These are phyloP conservation scores for Epichloe sylvatica DNA, from an alignment of 2,329 filamentous ascomycete genomes.

Conservation along the genomic window DNA sequence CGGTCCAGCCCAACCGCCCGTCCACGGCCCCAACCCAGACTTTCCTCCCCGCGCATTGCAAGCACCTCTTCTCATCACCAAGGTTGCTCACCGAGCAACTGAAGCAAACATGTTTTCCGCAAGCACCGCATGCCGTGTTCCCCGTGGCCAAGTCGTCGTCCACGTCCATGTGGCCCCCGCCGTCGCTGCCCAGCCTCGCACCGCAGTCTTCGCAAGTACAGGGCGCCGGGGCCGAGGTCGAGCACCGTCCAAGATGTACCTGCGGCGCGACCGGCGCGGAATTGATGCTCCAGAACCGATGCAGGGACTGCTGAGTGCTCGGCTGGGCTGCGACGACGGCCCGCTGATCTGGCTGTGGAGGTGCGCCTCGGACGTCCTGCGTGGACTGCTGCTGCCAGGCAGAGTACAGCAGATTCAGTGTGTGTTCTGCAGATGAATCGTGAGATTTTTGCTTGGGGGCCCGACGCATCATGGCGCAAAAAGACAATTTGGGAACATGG, in stretches of 20 bases:
- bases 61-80: conserved; percentile 37
- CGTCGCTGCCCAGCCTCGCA: conserved; percentile 11
- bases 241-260: not conserved
- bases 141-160: conserved; percentile 15
- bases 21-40: conserved; percentile 6
- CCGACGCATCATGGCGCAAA: not conserved
- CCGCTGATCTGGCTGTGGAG: conserved; percentile 2
- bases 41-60: conserved; percentile 34
- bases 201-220: conserved; percentile 43
- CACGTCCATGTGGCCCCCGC: conserved; percentile 25
- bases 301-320: conserved; percentile 36
- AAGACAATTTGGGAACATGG: not conserved
- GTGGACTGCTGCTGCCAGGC: conserved; percentile 28
- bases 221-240: conserved; percentile 9
- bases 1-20: conserved; percentile 8
- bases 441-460: not conserved
- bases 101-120: conserved; percentile 43
- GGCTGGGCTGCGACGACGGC: conserved; percentile 6
- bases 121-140: conserved; percentile 31
- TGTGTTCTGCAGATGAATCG: conserved; percentile 31
- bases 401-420: conserved; percentile 43
- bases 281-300: conserved; percentile 47
- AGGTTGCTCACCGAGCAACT: conserved; percentile 46
- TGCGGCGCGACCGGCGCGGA: conserved; percentile 11
- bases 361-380: conserved; percentile 10